A percentile compares a stretch with the other conserved stretches of the same genome.
Evolutionary conservation across 1,284 basidiomycete species (phyloP).

Genomic region (Ustilago shanxiensis): DNA sequence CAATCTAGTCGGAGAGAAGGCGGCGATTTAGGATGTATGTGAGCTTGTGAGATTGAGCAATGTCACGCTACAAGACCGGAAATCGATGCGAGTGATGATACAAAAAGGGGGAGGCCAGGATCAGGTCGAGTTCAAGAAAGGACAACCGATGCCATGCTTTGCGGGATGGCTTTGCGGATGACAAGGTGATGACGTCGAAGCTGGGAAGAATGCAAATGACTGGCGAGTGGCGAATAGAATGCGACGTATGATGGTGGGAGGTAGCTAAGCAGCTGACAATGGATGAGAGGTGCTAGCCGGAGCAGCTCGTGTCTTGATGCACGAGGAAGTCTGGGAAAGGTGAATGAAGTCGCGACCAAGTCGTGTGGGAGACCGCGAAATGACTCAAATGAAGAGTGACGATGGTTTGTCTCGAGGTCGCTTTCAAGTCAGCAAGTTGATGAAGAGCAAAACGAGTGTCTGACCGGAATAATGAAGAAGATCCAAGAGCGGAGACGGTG

Average conservation of each 20-base stretch:
- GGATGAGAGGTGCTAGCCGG: constrained; percentile 24
- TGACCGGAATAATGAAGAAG: not conserved
- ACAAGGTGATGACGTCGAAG: not conserved
- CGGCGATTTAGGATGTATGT: not conserved
- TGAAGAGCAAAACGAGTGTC: not conserved
- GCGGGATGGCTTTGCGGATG: not conserved
- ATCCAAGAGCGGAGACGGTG: not conserved
- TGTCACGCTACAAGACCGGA: not conserved
- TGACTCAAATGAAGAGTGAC: constrained; percentile 6
- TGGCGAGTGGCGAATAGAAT: not conserved
- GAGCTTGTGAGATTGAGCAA: not conserved
- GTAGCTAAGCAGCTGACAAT: not conserved
- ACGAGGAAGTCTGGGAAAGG: not conserved
- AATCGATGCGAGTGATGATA: not conserved
- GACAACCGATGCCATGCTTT: not conserved
- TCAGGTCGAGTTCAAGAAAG: not conserved
- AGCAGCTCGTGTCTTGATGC: constrained; percentile 20
- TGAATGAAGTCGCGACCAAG: not conserved
- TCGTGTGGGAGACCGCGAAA: not conserved
- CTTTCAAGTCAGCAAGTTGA: not conserved
- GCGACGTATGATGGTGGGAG: not conserved
- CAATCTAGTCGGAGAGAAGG: not conserved
- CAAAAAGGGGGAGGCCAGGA: not conserved
- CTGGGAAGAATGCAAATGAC: not conserved
- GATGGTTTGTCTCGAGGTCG: not conserved